phyloP scores from a whole-genome alignment of 352 stramenopile species.

The Paralagenidium karlingii region DNA sequence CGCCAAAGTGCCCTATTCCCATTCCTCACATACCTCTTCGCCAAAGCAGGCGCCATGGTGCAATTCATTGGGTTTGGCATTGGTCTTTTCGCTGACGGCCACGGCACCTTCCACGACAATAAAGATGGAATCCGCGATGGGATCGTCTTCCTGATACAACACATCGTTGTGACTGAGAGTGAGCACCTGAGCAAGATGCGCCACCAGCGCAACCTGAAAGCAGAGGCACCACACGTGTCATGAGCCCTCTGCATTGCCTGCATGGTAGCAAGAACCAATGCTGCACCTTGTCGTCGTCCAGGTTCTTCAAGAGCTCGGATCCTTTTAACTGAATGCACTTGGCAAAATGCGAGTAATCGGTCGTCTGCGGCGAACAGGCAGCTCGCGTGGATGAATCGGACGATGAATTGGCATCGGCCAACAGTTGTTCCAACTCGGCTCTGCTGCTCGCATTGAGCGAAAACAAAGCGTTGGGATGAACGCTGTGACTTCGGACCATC shows the following conservation, averaged over 20 bases:
- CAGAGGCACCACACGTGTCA: background rate
- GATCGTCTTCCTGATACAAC: constrained; percentile 29
- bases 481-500: background rate
- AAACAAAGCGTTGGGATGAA: background rate
- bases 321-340: constrained; percentile 80
- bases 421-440: background rate
- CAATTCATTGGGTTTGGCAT: constrained; percentile 22
- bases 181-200: constrained; percentile 52
- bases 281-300: constrained; percentile 69
- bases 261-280: too few species aligned
- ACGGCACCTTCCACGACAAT: constrained; percentile 65
- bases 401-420: background rate
- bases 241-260: too few species aligned
- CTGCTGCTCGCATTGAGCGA: background rate
- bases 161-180: constrained; percentile 40
- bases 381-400: constrained; percentile 5
- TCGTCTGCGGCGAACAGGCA: too few species aligned
- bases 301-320: constrained; percentile 68
- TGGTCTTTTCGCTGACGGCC: constrained; percentile 15
- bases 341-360: constrained; percentile 67
- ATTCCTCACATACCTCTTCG: constrained; percentile 38
- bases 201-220: constrained; percentile 47
- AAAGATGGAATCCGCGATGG: constrained; percentile 36
- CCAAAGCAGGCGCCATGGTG: constrained; percentile 66
- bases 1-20: background rate